A percentile compares a stretch with the other conserved stretches of the same genome.
phyloP scores from a whole-genome alignment of 495 filamentous ascomycete species.

The Aspergillus coremiiformis region DNA sequence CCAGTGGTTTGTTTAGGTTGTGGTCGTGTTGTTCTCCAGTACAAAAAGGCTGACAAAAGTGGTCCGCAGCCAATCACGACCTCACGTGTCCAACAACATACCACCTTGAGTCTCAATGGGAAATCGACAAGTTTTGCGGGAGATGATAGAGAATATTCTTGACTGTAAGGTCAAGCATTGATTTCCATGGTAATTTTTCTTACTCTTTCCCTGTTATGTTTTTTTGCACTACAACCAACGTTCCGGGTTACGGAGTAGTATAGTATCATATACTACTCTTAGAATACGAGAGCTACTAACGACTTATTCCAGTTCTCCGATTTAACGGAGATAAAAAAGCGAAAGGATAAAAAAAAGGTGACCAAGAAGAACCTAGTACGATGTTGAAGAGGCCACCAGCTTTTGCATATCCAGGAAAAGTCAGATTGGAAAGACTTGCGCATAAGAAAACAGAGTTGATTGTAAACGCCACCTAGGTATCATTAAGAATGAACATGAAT shows the following conservation, averaged over 20 bases:
- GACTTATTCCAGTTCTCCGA: no score
- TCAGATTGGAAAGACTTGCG: background rate
- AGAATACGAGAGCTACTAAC: no score
- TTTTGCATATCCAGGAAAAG: no score
- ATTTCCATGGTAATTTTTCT: background rate
- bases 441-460: background rate
- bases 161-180: background rate
- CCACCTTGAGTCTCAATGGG: background rate
- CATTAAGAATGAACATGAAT: slow-evolving; percentile 2
- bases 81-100: slow-evolving; percentile 2
- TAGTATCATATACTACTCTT: no score
- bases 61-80: slow-evolving; percentile 2
- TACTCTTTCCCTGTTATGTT: background rate
- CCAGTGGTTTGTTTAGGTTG: background rate
- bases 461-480: slow-evolving; percentile 13
- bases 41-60: background rate
- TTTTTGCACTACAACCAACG: no score
- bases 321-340: background rate
- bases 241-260: background rate
- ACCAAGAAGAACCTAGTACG: background rate
- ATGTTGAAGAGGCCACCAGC: no score
- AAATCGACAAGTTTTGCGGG: background rate
- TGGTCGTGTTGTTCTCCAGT: background rate
- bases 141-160: background rate
- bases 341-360: no score